Percentiles rank a stretch among this genome's conserved stretches.
Evolutionary conservation across 1,284 basidiomycete genomes (phyloP).

Genomic region (Cerioporus squamosus): DNA sequence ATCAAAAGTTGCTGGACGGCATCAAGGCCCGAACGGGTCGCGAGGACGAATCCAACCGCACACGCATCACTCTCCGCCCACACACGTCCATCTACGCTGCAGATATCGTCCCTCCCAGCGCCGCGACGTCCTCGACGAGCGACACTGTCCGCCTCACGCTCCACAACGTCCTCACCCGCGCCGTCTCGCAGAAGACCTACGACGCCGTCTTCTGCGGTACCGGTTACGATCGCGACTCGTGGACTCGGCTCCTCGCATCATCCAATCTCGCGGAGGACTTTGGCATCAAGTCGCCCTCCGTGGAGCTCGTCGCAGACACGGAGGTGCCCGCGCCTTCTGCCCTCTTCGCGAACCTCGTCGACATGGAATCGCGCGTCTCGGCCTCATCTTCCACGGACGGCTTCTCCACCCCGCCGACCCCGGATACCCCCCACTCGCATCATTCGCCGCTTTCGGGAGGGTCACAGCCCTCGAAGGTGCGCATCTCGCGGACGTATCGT

Average conservation of each 20-base stretch:
- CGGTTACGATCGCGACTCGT: conserved; percentile 57
- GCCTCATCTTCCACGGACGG: conserved; percentile 19
- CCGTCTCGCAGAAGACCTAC: conserved; percentile 42
- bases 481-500: conserved; percentile 51
- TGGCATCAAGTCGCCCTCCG: conserved; percentile 38
- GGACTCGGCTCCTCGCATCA: conserved; percentile 49
- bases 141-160: conserved; percentile 39
- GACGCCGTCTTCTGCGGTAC: conserved; percentile 61
- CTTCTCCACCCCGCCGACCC: conserved; percentile 23
- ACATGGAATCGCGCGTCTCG: conserved; percentile 9
- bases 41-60: conserved; percentile 22
- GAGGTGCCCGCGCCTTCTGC: conserved; percentile 16
- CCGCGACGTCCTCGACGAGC: conserved; percentile 19
- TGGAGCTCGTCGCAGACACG: conserved; percentile 27
- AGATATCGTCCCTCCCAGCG: conserved; percentile 19
- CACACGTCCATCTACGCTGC: no score
- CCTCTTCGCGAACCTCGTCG: conserved; percentile 19
- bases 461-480: conserved; percentile 38
- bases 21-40: conserved; percentile 41
- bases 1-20: conserved; percentile 52
- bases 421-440: conserved; percentile 23
- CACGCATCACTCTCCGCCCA: conserved; percentile 40
- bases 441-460: conserved; percentile 19
- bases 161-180: conserved; percentile 42
- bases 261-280: conserved; percentile 50